These are phyloP conservation scores for Rhizoctonia solani DNA, from an alignment of 1,284 basidiomycete species.

Conservation along the genomic window DNA sequence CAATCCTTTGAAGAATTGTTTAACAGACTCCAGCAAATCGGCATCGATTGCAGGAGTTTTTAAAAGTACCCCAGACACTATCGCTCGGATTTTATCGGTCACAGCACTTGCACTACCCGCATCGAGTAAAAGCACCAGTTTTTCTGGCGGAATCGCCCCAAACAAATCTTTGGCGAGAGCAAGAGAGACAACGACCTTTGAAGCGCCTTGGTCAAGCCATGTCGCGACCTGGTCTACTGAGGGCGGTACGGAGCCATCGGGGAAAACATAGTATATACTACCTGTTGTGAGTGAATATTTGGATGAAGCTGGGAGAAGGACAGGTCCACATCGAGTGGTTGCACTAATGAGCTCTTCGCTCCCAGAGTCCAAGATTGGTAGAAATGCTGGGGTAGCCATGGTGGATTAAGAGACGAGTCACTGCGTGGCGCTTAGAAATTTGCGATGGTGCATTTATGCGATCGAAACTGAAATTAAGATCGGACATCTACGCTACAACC, in stretches of 20 bases:
- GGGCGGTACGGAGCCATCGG: slow-evolving; percentile 19
- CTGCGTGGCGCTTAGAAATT: slow-evolving; percentile 30
- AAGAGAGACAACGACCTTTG: slow-evolving; percentile 75
- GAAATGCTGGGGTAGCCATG: slow-evolving; percentile 45
- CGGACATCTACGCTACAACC: neutral
- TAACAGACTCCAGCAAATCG: slow-evolving; percentile 72
- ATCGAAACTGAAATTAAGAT: slow-evolving; percentile 10
- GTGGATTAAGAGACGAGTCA: slow-evolving; percentile 10
- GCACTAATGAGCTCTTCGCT: slow-evolving; percentile 57
- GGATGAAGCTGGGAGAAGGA: slow-evolving; percentile 59
- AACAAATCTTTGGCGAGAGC: slow-evolving; percentile 67
- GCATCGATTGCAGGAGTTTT: slow-evolving; percentile 68
- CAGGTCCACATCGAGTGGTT: slow-evolving; percentile 73
- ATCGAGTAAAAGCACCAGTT: slow-evolving; percentile 75
- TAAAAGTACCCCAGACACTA: slow-evolving; percentile 75
- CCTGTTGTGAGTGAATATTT: slow-evolving; percentile 34
- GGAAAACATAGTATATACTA: slow-evolving; percentile 52
- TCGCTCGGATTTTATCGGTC: slow-evolving; percentile 68
- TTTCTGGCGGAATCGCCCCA: slow-evolving; percentile 68
- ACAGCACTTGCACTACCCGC: slow-evolving; percentile 73
- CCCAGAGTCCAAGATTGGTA: slow-evolving; percentile 48
- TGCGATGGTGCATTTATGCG: slow-evolving; percentile 22
- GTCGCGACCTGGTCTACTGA: slow-evolving; percentile 60
- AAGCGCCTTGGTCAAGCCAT: slow-evolving; percentile 74
- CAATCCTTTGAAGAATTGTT: slow-evolving; percentile 69